phyloP scores from a whole-genome alignment of 2,329 filamentous ascomycete species.

The Alternaria brassicae region DNA sequence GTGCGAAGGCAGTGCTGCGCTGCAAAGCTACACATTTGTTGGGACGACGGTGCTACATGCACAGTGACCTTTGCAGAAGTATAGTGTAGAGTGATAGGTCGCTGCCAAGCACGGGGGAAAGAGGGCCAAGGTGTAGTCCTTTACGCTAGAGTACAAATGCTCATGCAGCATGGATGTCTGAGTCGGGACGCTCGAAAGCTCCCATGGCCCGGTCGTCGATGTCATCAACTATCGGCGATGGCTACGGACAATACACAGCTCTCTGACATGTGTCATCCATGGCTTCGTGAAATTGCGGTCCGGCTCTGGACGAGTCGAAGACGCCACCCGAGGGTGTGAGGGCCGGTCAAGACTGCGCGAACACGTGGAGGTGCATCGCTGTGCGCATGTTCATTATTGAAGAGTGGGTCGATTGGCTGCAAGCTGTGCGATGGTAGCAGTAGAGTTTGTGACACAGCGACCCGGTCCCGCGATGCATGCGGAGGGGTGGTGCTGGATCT shows the following conservation, averaged over 20 bases:
- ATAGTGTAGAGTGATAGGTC: not conserved
- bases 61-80: constrained; percentile 1
- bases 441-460: constrained; percentile 17
- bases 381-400: not conserved
- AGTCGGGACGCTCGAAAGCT: not conserved
- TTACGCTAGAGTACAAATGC: constrained; percentile 1
- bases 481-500: constrained; percentile 16
- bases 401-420: constrained; percentile 18
- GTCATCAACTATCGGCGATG: not conserved
- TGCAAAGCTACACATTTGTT: constrained; percentile 9
- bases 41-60: constrained; percentile 14
- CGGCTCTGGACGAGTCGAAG: constrained; percentile 20
- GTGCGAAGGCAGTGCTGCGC: constrained; percentile 1
- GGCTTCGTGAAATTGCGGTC: constrained; percentile 8
- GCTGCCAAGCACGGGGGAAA: not conserved
- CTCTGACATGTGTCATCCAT: constrained; percentile 11
- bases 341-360: constrained; percentile 15
- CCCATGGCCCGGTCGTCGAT: constrained; percentile 2
- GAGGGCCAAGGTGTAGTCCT: not conserved
- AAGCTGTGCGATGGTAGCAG: constrained; percentile 23
- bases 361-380: constrained; percentile 21
- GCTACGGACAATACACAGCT: not conserved
- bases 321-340: constrained; percentile 3
- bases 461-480: constrained; percentile 35
- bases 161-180: not conserved